A percentile compares a stretch with the other conserved stretches of the same genome.
phyloP scores from a whole-genome alignment of 2,329 filamentous ascomycete species.

The Diaporthe vexans region DNA sequence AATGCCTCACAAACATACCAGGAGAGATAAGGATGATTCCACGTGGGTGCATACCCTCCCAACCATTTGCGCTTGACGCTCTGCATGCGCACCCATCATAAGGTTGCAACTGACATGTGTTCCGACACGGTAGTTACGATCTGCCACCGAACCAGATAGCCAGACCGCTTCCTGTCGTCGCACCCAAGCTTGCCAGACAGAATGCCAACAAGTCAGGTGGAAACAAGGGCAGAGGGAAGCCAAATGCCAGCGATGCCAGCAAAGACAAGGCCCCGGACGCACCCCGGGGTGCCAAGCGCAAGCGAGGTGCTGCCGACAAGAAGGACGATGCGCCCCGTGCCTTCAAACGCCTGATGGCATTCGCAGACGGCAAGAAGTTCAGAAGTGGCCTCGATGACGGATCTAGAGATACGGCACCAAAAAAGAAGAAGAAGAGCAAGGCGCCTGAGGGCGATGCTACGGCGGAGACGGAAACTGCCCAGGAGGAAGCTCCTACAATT shows the following conservation, averaged over 20 bases:
- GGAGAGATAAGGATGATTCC: conserved; percentile 69
- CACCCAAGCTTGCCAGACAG: conserved; percentile 43
- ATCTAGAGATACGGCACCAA: conserved; percentile 44
- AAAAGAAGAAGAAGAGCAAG: conserved; percentile 49
- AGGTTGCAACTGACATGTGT: conserved; percentile 16
- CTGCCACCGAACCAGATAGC: conserved; percentile 65
- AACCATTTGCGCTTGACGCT: conserved; percentile 26
- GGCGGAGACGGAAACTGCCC: conserved; percentile 42
- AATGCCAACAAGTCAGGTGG: conserved; percentile 14
- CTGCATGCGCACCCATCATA: not conserved
- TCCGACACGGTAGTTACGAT: conserved; percentile 58
- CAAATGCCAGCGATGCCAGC: conserved; percentile 46
- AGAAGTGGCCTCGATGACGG: conserved; percentile 81
- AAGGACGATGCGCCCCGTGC: conserved; percentile 89
- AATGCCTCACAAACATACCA: conserved; percentile 92
- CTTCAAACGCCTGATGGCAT: conserved; percentile 88
- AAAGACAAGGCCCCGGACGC: conserved; percentile 46
- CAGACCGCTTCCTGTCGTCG: conserved; percentile 63
- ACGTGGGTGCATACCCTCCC: conserved; percentile 56
- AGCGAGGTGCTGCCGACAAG: conserved; percentile 54
- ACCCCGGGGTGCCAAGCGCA: conserved; percentile 64
- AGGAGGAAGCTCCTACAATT: conserved; percentile 73
- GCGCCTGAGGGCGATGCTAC: conserved; percentile 42
- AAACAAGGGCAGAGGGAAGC: conserved; percentile 53
- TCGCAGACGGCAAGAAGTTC: conserved; percentile 72